Evolutionary conservation across 768 basidiomycete species (phyloP).

Genomic region (Termitomyces sp.): DNA sequence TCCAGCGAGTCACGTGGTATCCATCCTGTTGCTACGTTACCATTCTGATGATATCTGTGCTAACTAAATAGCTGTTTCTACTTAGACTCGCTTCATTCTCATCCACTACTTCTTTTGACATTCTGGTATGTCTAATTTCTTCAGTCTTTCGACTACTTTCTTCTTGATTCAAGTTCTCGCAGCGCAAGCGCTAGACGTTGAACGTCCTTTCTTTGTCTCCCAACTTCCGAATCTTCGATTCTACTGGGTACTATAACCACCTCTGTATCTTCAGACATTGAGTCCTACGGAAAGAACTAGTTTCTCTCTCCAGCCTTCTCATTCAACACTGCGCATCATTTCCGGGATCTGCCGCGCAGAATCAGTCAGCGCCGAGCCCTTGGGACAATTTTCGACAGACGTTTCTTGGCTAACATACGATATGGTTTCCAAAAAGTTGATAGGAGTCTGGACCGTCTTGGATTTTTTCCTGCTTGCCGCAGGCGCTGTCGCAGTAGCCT

Average conservation of each 20-base stretch:
- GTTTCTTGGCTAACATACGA: neutral
- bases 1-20: constrained; percentile 7
- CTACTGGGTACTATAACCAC: constrained; percentile 35
- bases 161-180: neutral
- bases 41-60: neutral
- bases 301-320: neutral
- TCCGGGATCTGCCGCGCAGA: neutral
- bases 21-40: neutral
- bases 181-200: constrained; percentile 62
- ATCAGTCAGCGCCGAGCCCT: neutral
- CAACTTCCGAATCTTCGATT: constrained; percentile 16
- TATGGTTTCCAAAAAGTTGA: constrained; percentile 71
- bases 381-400: neutral
- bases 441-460: constrained; percentile 68
- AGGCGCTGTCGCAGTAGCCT: constrained; percentile 55
- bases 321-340: neutral
- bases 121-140: constrained; percentile 17
- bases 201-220: constrained; percentile 49
- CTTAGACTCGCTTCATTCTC: neutral
- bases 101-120: constrained; percentile 6
- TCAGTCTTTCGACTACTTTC: constrained; percentile 17
- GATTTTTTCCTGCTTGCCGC: constrained; percentile 67
- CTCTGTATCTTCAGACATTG: constrained; percentile 29
- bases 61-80: neutral
- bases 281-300: constrained; percentile 47